Conservation (phyloP, 345 rosid genomes). For the Eucalyptus dawsonii region DNA sequence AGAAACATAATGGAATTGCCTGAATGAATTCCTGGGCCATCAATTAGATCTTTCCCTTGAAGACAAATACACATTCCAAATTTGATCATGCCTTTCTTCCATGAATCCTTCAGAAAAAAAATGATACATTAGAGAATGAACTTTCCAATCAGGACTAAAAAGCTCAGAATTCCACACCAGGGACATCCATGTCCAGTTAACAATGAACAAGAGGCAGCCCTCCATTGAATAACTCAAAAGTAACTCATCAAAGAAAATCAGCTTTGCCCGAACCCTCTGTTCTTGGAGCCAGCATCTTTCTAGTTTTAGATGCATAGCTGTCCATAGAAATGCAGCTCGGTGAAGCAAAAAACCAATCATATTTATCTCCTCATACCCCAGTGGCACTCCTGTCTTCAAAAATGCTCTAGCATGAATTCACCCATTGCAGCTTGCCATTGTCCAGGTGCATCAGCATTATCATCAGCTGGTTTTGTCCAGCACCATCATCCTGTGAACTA, state of each 20-base stretch:
- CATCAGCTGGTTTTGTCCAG: slow-evolving; percentile 44
- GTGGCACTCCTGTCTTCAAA: slow-evolving; percentile 88
- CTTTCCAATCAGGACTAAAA: not conserved
- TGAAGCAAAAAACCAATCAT: not conserved
- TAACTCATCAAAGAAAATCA: not conserved
- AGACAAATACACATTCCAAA: not conserved
- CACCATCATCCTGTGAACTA: slow-evolving; percentile 26
- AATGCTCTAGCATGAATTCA: slow-evolving; percentile 74
- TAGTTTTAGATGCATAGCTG: not conserved
- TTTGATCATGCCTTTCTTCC: not conserved
- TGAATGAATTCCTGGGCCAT: not conserved
- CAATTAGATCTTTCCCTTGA: not conserved
- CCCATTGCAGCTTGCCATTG: slow-evolving; percentile 96
- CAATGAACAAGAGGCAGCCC: not conserved
- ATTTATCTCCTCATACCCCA: slow-evolving; percentile 86
- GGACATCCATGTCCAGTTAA: not conserved
- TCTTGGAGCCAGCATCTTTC: not conserved
- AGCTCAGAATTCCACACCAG: not conserved
- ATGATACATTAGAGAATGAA: not conserved
- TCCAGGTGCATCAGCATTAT: slow-evolving; percentile 36
- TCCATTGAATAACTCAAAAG: not conserved
- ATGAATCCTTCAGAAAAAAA: not conserved
- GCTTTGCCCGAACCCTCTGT: not conserved
- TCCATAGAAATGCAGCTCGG: not conserved
- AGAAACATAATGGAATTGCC: not conserved